phyloP scores from a whole-genome alignment of 495 filamentous ascomycete species.

The Xylaria palmicola region DNA sequence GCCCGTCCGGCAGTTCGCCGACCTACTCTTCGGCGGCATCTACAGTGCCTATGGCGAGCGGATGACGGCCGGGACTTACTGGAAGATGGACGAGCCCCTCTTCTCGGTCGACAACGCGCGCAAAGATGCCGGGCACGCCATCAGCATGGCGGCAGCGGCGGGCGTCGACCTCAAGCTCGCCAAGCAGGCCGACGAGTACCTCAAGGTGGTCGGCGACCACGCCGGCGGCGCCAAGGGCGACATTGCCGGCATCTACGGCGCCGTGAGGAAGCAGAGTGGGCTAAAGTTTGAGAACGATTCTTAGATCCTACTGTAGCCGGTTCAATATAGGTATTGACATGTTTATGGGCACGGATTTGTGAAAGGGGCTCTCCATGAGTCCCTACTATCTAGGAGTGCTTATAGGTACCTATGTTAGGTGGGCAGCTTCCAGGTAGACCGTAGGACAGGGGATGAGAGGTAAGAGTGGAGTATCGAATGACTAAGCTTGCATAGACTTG shows the following conservation, averaged over 20 bases:
- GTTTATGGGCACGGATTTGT: too few relatives aligned
- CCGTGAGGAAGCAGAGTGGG: slow-evolving; percentile 65
- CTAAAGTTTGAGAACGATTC: slow-evolving; percentile 64
- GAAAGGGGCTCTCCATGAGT: too few relatives aligned
- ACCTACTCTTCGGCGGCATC: slow-evolving; percentile 61
- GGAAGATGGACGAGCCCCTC: slow-evolving; percentile 61
- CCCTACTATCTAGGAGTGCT: too few relatives aligned
- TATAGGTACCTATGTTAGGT: too few relatives aligned
- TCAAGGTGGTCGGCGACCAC: slow-evolving; percentile 58
- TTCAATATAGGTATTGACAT: too few relatives aligned
- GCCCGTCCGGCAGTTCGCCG: slow-evolving; percentile 66
- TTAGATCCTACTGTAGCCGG: too few relatives aligned
- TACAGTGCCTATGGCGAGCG: slow-evolving; percentile 70
- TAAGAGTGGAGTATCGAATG: too few relatives aligned
- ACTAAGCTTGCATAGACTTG: too few relatives aligned
- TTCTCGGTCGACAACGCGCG: slow-evolving; percentile 84
- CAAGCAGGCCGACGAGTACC: slow-evolving; percentile 66
- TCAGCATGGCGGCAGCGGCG: slow-evolving; percentile 60
- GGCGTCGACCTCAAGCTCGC: slow-evolving; percentile 65
- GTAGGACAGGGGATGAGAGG: too few relatives aligned
- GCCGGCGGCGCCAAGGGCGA: slow-evolving; percentile 70
- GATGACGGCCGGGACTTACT: slow-evolving; percentile 74
- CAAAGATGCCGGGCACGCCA: slow-evolving; percentile 81
- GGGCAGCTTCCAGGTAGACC: too few relatives aligned
- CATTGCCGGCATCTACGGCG: slow-evolving; percentile 82